phyloP scores from a whole-genome alignment of 805 yeast genomes.

The Zygosaccharomyces siamensis region DNA sequence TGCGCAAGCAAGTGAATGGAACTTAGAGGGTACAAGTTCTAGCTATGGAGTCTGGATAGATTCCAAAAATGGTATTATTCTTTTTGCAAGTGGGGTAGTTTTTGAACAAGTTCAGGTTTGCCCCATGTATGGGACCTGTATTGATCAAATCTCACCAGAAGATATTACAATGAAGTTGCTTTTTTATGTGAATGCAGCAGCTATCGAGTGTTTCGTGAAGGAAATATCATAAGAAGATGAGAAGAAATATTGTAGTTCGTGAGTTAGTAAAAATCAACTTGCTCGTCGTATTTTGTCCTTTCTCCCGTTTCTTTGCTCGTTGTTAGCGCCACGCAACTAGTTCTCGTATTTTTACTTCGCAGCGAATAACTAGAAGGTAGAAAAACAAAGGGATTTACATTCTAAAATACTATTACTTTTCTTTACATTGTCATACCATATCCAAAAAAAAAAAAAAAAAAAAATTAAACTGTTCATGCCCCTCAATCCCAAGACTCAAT shows the following conservation, averaged over 20 bases:
- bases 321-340: not conserved
- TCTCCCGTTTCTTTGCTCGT: not conserved
- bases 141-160: constrained; percentile 9
- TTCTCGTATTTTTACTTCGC: not conserved
- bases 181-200: constrained; percentile 22
- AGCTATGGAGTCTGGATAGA: constrained; percentile 24
- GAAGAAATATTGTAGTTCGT: no score
- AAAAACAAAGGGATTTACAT: not conserved
- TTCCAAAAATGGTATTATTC: constrained; percentile 19
- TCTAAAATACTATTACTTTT: not conserved
- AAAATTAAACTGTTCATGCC: constrained; percentile 5
- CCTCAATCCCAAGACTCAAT: constrained; percentile 67
- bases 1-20: not conserved
- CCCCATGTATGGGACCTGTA: constrained; percentile 15
- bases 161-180: constrained; percentile 14
- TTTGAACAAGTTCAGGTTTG: constrained; percentile 7
- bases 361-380: not conserved
- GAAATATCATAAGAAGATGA: constrained; percentile 5
- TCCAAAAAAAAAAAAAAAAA: not conserved
- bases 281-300: not conserved
- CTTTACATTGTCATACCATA: not conserved
- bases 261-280: not conserved
- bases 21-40: not conserved
- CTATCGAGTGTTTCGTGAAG: constrained; percentile 18
- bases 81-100: constrained; percentile 16